Conservation (phyloP, 2,329 filamentous ascomycete genomes). For the Aspergillus sp. region DNA sequence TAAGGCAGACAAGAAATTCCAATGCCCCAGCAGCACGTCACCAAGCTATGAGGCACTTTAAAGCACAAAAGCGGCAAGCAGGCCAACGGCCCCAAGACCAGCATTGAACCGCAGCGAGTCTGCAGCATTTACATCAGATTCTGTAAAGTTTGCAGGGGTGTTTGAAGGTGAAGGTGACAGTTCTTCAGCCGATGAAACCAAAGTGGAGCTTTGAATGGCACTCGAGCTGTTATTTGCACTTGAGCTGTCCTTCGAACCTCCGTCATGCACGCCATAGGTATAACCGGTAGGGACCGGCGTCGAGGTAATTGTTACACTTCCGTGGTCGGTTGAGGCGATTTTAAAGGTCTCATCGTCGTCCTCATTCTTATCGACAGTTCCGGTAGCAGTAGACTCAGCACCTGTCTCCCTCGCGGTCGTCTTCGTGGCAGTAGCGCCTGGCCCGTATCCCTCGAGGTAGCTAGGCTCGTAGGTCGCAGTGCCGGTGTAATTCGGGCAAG, state of each 20-base stretch:
- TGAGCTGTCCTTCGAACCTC: not conserved
- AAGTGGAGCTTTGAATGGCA: not conserved
- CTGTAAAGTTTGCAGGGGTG: not conserved
- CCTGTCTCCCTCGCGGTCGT: not conserved
- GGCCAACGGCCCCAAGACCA: not conserved
- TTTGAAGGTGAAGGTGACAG: not conserved
- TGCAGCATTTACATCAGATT: not conserved
- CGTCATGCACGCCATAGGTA: not conserved
- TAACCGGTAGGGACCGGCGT: not conserved
- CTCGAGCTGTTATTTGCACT: not conserved
- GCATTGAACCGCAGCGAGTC: not conserved
- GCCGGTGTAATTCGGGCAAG: constrained; percentile 46
- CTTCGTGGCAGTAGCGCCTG: not conserved
- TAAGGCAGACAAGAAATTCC: not conserved
- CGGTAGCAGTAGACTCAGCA: not conserved
- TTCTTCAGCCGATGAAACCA: not conserved
- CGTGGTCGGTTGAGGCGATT: not conserved
- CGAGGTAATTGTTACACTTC: not conserved
- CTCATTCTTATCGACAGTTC: not conserved
- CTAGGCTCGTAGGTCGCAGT: constrained; percentile 17
- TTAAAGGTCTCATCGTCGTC: not conserved
- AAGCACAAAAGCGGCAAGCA: not conserved
- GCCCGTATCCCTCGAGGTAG: constrained; percentile 2
- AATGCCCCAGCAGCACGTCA: too few relatives aligned
- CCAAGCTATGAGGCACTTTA: not conserved